Evolutionary conservation across 2,329 filamentous ascomycete species (phyloP), one percentile per base, ranked within the genome.

Genomic region (Ascochyta fabae): DNA sequence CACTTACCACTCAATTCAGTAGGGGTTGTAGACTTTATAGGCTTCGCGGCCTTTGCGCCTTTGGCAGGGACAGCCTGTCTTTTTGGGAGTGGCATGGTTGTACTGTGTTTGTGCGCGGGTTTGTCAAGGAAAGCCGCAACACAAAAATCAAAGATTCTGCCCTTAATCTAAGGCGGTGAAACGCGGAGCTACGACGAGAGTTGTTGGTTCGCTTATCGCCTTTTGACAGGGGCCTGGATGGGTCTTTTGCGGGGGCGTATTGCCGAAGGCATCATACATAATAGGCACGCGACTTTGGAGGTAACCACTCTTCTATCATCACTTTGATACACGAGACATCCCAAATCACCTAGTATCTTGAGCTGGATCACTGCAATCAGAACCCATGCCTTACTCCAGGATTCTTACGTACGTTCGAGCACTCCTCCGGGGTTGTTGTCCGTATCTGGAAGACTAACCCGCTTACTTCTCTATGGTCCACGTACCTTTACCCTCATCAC

Each of bases 21-120:
- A 9, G 60, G 13, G 3, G 58, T 60, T n/a, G 53, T 48, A 8
- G 59, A 16, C 26, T 46, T 48, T 8, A 33, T 38, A 8, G 59
- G 22, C 35, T 36, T 58, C 10, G 47, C 60, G 6, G 56, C 26
- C 9, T 61, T 64, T 12, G 48, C 48, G 7, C 56, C 51, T 56
- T 70, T 72, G 12, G 48, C 34, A 2, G 69, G 67, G 13, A 69
- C 53, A 3, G 59, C 60, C 42, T 68, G 72, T 48, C 71, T 70
- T 51, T 73, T 72, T 0, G 72, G 71, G 5, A 74, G 69, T 47
- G 71, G 71, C 71, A 74, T 74, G 39, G 57, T 62, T 38, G 34
- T 27, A 16, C 31, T 41, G 15, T 26, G 5, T 6, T 13, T 5
- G 26, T 6, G 36, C 27, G 35, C 12, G 12, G 19, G 47, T 40